A percentile compares a stretch with the other conserved stretches of the same genome.
phyloP scores from a whole-genome alignment of 2,329 filamentous ascomycete genomes.

The Verruconis gallopava region DNA sequence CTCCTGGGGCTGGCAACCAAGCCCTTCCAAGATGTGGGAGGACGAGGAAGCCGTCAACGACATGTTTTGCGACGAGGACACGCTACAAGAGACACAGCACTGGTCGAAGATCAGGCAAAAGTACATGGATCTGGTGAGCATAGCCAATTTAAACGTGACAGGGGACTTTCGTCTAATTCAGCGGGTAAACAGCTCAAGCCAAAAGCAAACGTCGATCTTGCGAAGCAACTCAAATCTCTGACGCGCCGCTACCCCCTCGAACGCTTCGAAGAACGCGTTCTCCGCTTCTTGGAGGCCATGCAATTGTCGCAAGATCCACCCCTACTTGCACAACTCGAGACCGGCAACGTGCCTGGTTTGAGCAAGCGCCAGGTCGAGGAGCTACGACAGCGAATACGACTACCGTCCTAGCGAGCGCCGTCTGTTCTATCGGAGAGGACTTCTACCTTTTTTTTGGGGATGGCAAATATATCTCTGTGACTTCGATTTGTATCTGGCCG shows the following conservation, averaged over 20 bases:
- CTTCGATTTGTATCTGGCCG: too few relatives aligned
- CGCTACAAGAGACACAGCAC: slow-evolving; percentile 17
- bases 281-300: slow-evolving; percentile 31
- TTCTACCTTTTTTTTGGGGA: too few relatives aligned
- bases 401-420: slow-evolving; percentile 3
- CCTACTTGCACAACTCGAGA: slow-evolving; percentile 39
- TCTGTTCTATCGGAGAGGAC: too few relatives aligned
- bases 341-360: slow-evolving; percentile 21
- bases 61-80: slow-evolving; percentile 23
- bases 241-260: slow-evolving; percentile 21
- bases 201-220: slow-evolving; percentile 13
- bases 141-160: neutral
- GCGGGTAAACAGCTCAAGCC: slow-evolving; percentile 13
- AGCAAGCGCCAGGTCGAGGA: slow-evolving; percentile 1
- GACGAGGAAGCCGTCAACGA: slow-evolving; percentile 21
- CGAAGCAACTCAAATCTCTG: slow-evolving; percentile 14
- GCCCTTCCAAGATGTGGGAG: slow-evolving; percentile 16
- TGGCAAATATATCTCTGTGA: too few relatives aligned
- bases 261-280: slow-evolving; percentile 27
- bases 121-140: slow-evolving; percentile 18
- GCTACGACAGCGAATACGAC: slow-evolving; percentile 5
- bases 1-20: slow-evolving; percentile 29
- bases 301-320: slow-evolving; percentile 32
- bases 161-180: neutral
- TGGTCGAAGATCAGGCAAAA: slow-evolving; percentile 26